These are phyloP conservation scores for Beauveria caledonica DNA, from an alignment of 2,329 filamentous ascomycete genomes.

Conservation along the genomic window DNA sequence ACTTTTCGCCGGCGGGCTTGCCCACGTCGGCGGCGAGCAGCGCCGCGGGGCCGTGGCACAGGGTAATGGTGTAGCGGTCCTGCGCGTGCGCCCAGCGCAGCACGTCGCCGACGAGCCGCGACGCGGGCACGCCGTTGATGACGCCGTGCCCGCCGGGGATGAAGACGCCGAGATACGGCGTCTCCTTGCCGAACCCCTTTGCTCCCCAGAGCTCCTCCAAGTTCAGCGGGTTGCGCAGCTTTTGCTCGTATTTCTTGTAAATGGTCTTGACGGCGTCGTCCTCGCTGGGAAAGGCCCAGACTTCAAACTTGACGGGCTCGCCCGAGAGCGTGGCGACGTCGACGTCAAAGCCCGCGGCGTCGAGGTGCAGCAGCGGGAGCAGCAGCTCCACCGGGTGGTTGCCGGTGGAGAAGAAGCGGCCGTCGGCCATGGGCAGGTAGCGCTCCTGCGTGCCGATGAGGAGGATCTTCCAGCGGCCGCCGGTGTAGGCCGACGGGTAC, in stretches of 20 bases:
- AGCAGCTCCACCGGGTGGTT: constrained; percentile 18
- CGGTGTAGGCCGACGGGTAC: constrained; percentile 15
- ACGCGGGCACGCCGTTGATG: constrained; percentile 15
- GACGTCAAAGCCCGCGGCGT: constrained; percentile 17
- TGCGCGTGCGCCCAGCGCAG: constrained; percentile 16
- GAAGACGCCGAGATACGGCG: constrained; percentile 15
- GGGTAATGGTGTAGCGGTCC: constrained; percentile 13
- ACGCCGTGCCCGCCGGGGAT: constrained; percentile 16
- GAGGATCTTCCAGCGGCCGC: constrained; percentile 16
- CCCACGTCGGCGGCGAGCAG: constrained; percentile 15
- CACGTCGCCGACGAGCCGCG: constrained; percentile 14
- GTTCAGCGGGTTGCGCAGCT: constrained; percentile 15
- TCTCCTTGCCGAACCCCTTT: constrained; percentile 11
- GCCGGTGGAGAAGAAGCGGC: constrained; percentile 17
- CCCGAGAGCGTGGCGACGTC: constrained; percentile 16
- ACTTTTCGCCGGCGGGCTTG: constrained; percentile 14
- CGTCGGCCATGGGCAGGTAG: constrained; percentile 16
- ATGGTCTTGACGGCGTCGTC: constrained; percentile 18
- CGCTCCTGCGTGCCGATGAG: constrained; percentile 17
- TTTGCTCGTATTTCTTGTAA: constrained; percentile 18
- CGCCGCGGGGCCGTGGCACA: constrained; percentile 15
- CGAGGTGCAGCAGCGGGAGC: constrained; percentile 16
- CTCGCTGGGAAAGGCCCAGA: constrained; percentile 19
- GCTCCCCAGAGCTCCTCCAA: constrained; percentile 13
- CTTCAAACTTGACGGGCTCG: constrained; percentile 17